phyloP scores from a whole-genome alignment of 495 filamentous ascomycete genomes.

The Amniculicola lignicola region DNA sequence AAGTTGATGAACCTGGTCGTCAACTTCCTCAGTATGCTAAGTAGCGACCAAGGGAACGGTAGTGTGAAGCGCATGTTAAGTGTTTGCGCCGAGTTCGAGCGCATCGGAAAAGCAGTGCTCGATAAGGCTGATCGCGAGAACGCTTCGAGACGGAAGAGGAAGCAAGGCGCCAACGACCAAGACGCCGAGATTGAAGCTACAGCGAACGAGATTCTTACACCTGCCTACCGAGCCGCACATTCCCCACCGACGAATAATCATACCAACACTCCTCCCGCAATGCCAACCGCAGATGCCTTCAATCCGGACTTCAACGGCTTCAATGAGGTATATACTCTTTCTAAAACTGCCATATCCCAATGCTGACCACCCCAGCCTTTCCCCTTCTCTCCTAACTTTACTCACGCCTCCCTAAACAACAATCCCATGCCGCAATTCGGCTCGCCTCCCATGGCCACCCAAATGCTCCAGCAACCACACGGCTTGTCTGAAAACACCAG shows the following conservation, averaged over 20 bases:
- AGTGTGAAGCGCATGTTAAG: constrained; percentile 89
- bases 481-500: constrained; percentile 1
- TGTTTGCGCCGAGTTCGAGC: constrained; percentile 90
- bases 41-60: constrained; percentile 71
- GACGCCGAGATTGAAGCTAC: constrained; percentile 38
- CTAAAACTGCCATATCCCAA: background rate
- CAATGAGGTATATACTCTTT: constrained; percentile 29
- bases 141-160: constrained; percentile 73
- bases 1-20: constrained; percentile 90
- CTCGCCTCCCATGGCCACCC: constrained; percentile 23
- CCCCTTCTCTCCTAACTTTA: constrained; percentile 36
- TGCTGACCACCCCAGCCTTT: constrained; percentile 25
- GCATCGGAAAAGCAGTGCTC: constrained; percentile 88
- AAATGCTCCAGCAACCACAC: constrained; percentile 21
- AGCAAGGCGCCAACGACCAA: constrained; percentile 53
- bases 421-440: constrained; percentile 20
- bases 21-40: constrained; percentile 78
- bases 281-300: constrained; percentile 7
- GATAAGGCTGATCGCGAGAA: constrained; percentile 85
- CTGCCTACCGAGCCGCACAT: constrained; percentile 18
- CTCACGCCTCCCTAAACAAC: constrained; percentile 29
- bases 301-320: constrained; percentile 26
- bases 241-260: constrained; percentile 12
- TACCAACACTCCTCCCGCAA: constrained; percentile 6
- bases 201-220: constrained; percentile 30